Conservation (phyloP, 2,329 filamentous ascomycete genomes). For the Aspergillus aculeatinus region DNA sequence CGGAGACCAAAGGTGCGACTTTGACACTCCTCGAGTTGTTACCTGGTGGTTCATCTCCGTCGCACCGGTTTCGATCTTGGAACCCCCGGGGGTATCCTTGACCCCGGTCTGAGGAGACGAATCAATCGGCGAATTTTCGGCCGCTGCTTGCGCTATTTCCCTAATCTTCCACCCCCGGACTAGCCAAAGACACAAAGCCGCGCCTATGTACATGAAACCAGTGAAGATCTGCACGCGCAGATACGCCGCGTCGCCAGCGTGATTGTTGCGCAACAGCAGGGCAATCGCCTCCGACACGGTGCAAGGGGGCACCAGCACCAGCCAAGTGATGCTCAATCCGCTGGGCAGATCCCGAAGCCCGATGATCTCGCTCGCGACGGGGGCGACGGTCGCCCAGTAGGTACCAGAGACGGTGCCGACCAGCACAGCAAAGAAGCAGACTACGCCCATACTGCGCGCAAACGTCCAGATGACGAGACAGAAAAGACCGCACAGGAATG, state of each 20-base stretch:
- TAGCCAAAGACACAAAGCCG: constrained; percentile 49
- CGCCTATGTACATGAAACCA: constrained; percentile 60
- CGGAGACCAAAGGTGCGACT: constrained; percentile 27
- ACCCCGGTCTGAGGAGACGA: neutral
- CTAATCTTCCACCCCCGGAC: constrained; percentile 42
- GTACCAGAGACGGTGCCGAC: constrained; percentile 60
- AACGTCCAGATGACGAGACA: constrained; percentile 63
- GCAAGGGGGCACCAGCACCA: constrained; percentile 56
- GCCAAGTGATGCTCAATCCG: constrained; percentile 59
- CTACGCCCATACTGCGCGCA: constrained; percentile 56
- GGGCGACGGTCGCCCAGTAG: constrained; percentile 59
- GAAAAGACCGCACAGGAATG: constrained; percentile 57
- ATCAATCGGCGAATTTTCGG: neutral
- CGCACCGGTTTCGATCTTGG: constrained; percentile 15
- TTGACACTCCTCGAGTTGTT: neutral
- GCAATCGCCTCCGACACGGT: constrained; percentile 57
- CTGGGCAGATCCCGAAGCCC: constrained; percentile 58
- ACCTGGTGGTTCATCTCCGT: neutral
- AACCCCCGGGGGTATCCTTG: neutral
- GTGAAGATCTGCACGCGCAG: constrained; percentile 54
- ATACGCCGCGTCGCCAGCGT: constrained; percentile 32
- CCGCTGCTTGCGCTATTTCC: constrained; percentile 22
- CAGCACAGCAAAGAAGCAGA: constrained; percentile 60
- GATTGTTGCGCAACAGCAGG: constrained; percentile 53
- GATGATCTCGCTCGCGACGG: constrained; percentile 61